Evolutionary conservation across 2,329 filamentous ascomycete genomes (phyloP), one percentile per base, ranked within the genome.

Genomic region (Domatiomyces catenatus): DNA sequence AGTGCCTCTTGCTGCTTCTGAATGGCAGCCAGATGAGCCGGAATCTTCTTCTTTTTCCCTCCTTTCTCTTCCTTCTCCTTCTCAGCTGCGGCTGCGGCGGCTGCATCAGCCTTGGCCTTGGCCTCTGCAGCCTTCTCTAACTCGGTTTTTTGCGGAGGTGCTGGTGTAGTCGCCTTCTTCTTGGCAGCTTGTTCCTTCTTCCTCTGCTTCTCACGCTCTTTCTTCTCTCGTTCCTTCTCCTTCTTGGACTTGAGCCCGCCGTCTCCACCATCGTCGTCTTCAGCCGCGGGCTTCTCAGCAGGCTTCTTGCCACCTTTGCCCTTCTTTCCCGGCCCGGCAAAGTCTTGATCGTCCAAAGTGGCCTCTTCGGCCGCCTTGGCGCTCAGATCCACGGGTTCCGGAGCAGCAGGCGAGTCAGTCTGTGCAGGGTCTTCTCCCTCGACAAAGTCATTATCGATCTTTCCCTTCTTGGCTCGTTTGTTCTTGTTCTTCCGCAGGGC

Each of bases 131-230:
- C 69, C 55, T 79, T 77, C 36, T 69, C 70, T 18, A 75, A 70
- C 56, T 84, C 75, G 58, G 75, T 72, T 64, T 81, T 80, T 43
- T 47, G 42, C 39, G 71, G 69, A 8, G 65, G 65, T 18, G 69
- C 71, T 28, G 76, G 69, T 53, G 70, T 69, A 20, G 74, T 70
- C 39, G 68, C 69, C 71, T 92, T 94, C 75, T 94, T 94, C 72
- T 89, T 87, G 24, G 84, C 81, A 58, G 87, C 86, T 83, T 96
- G 84, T 69, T 98, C 92, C 80, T 89, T 98, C 74, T 98, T 98
- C 59, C 89, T 78, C 71, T 92, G 86, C 80, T 98, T 98, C 74
- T 98, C 92, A 54, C 87, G 81, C 73, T 98, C 92, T 72, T 95
- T 98, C 77, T 90, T 96, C 63, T 90, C 76, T 70, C 87, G 94